Conservation (phyloP, 805 yeast genomes). For the Wickerhamia fluorescens region DNA sequence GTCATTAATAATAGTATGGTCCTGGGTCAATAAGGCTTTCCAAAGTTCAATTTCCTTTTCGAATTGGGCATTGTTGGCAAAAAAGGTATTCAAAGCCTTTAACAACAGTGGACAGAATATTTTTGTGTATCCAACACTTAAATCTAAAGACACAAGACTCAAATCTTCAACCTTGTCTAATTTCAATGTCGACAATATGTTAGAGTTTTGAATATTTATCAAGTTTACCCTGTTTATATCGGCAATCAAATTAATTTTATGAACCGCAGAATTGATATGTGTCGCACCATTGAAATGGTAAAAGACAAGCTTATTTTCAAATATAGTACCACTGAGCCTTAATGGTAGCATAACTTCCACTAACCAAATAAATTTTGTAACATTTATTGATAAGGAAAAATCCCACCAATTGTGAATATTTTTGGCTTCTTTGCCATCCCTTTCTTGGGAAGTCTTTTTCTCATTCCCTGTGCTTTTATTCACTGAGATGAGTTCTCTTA, state of each 20-base stretch:
- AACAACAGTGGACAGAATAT: constrained; percentile 18
- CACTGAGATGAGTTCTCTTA: constrained; percentile 3
- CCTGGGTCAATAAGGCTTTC: constrained; percentile 2
- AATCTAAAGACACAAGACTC: constrained; percentile 9
- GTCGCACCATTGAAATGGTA: constrained; percentile 7
- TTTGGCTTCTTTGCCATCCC: no score
- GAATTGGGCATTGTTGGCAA: constrained; percentile 5
- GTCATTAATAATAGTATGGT: neutral
- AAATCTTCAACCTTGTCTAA: constrained; percentile 6
- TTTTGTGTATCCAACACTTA: constrained; percentile 25
- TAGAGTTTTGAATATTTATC: constrained; percentile 21
- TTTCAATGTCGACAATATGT: constrained; percentile 12
- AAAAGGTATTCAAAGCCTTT: constrained; percentile 10
- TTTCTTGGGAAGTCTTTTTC: no score
- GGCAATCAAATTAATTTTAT: constrained; percentile 14
- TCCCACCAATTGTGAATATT: constrained; percentile 5
- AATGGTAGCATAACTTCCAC: constrained; percentile 13
- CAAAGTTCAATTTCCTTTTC: constrained; percentile 5
- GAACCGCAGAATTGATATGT: constrained; percentile 11
- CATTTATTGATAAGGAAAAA: constrained; percentile 9
- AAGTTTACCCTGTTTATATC: constrained; percentile 10
- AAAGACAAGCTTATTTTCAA: constrained; percentile 12
- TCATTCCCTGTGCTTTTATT: no score
- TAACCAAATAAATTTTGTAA: constrained; percentile 15
- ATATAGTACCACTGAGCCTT: constrained; percentile 11